Conservation (phyloP, 345 rosid genomes). For the Syzygium aqueum region DNA sequence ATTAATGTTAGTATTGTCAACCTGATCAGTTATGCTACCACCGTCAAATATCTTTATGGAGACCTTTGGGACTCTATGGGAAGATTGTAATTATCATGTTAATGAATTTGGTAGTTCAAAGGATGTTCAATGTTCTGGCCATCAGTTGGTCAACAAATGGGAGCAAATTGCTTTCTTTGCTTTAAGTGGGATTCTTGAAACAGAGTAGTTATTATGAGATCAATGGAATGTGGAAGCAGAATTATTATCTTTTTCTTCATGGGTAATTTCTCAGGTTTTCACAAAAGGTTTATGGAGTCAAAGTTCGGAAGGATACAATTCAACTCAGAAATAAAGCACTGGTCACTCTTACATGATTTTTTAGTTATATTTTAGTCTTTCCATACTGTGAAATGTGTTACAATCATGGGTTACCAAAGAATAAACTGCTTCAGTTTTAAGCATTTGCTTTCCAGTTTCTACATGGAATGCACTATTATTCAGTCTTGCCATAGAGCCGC, state of each 20-base stretch:
- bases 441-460: background rate
- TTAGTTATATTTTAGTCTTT: background rate
- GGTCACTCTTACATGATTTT: background rate
- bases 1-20: background rate
- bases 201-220: background rate
- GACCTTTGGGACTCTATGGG: background rate
- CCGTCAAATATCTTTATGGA: background rate
- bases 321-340: background rate
- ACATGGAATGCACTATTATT: background rate
- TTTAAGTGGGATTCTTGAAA: background rate
- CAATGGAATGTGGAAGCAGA: background rate
- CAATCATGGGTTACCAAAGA: background rate
- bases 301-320: background rate
- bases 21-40: background rate
- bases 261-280: background rate
- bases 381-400: background rate
- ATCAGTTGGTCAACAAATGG: background rate
- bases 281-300: background rate
- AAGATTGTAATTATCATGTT: background rate
- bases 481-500: background rate
- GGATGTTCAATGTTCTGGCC: background rate
- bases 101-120: background rate
- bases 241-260: background rate
- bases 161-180: background rate
- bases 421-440: background rate